Evolutionary conservation across 441 rosid genomes (phyloP), one percentile per base, ranked within the genome.

Genomic region (Mallotus japonicus): DNA sequence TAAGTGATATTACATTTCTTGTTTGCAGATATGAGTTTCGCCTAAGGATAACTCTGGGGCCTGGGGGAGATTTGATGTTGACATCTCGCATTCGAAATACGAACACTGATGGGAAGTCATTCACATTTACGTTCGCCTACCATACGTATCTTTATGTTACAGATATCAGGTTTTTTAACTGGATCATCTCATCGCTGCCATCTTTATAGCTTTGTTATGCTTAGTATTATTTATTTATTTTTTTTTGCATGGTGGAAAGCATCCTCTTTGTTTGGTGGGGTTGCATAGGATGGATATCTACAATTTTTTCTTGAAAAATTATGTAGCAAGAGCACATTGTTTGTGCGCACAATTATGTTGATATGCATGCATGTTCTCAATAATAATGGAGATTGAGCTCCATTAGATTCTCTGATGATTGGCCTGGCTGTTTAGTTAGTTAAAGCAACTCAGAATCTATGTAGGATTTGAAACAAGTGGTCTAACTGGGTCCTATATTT

Each of bases 71-170:
- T 81, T 78, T 95, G 78, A 85, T 86, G 84, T 75, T 95, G 83
- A 91, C 90, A 60, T 92, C 99, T 73, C 98, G 99, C 58, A 79
- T 95, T 69, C 85, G 98, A 73, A 91, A 95, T 78, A 91, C 86
- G 54, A 88, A 83, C 75, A 67, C 88, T 67, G 96, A 95, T 83
- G 97, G 97, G 70, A 95, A 89, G 83, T 87, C 91, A 11, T 92
- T 95, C 75, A 72, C 96, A 0, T 95, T 92, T 82, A 90, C 98
- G 37, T 95, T 91, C 81, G 95, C 99, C 12, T 95, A 92, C 75
- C 93, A 92, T 81, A 88, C 93, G 72, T 90, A 91, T 81, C 85
- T 95, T 77, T 79, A 87, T 70, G 94, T 95, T 71, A 84, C 98
- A 0, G 97, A 95, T 80, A 91, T 92, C 87, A 91, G 93, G 99